Conservation (phyloP, 352 stramenopile genomes). For the Pythium apleroticum region DNA sequence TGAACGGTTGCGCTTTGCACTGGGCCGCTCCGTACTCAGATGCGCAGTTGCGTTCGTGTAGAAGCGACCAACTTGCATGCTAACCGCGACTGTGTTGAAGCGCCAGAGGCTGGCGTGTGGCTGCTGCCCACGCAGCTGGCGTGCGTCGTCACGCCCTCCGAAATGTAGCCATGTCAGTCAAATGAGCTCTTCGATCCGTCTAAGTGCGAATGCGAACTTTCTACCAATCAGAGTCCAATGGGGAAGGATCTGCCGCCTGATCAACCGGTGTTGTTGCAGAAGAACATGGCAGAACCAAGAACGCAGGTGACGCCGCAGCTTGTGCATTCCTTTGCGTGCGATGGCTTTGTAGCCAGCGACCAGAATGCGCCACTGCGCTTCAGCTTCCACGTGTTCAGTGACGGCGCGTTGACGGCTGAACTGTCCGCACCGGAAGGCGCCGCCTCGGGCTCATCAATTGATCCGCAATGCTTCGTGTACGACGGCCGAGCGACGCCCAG, state of each 20-base stretch:
- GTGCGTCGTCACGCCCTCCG: not conserved
- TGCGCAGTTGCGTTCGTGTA: not conserved
- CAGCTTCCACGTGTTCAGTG: slow-evolving; percentile 15
- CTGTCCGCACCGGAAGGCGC: not conserved
- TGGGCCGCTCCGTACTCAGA: not conserved
- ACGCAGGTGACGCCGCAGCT: not conserved
- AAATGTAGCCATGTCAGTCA: not conserved
- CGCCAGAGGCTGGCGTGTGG: not conserved
- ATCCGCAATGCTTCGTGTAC: slow-evolving; percentile 19
- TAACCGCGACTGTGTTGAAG: not conserved
- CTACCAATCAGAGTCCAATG: not conserved
- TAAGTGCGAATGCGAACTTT: not conserved
- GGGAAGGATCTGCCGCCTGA: too few species aligned
- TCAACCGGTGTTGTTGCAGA: not conserved
- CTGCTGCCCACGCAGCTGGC: not conserved
- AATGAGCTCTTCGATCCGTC: too few species aligned
- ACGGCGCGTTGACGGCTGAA: slow-evolving; percentile 10
- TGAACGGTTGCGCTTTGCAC: too few species aligned
- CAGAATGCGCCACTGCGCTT: slow-evolving; percentile 17
- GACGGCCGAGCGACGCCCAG: slow-evolving; percentile 11
- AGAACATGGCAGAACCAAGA: not conserved
- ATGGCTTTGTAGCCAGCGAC: slow-evolving; percentile 14
- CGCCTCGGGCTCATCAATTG: not conserved
- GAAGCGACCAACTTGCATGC: not conserved
- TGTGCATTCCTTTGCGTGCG: slow-evolving; percentile 8